Conservation (phyloP, 441 rosid genomes). For the Sinapis alba region DNA sequence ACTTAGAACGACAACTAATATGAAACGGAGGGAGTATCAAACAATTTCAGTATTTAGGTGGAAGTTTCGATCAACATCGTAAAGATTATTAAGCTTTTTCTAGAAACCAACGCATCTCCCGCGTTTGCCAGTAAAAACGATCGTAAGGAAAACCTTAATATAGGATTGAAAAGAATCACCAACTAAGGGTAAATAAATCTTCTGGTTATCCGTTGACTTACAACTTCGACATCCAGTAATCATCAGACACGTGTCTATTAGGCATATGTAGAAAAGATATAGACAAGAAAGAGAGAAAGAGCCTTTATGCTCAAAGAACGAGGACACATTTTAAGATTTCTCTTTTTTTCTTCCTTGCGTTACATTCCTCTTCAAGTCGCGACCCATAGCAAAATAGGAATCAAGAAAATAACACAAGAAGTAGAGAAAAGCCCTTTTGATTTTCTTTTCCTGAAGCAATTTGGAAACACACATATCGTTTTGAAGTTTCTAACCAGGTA, state of each 20-base stretch:
- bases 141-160: slow-evolving; percentile 26
- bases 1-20: too few relatives aligned
- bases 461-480: neutral
- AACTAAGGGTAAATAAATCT: slow-evolving; percentile 12
- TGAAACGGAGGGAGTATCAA: too few relatives aligned
- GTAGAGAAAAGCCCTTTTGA: neutral
- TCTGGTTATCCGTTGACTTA: slow-evolving; percentile 39
- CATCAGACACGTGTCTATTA: slow-evolving; percentile 1
- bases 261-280: slow-evolving; percentile 28
- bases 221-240: slow-evolving; percentile 14
- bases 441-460: neutral
- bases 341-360: slow-evolving; percentile 15
- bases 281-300: slow-evolving; percentile 23
- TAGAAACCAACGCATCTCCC: slow-evolving; percentile 29
- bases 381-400: slow-evolving; percentile 13
- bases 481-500: neutral
- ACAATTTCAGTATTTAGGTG: neutral
- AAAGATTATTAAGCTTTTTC: neutral
- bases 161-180: slow-evolving; percentile 9
- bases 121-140: slow-evolving; percentile 34
- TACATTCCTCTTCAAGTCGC: slow-evolving; percentile 9
- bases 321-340: slow-evolving; percentile 9
- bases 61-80: neutral
- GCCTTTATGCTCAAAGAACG: too few relatives aligned
- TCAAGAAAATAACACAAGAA: slow-evolving; percentile 1